Evolutionary conservation across 768 basidiomycete genomes (phyloP), one percentile per base, ranked within the genome.

Genomic region (Coprinellus aureogranulatus): DNA sequence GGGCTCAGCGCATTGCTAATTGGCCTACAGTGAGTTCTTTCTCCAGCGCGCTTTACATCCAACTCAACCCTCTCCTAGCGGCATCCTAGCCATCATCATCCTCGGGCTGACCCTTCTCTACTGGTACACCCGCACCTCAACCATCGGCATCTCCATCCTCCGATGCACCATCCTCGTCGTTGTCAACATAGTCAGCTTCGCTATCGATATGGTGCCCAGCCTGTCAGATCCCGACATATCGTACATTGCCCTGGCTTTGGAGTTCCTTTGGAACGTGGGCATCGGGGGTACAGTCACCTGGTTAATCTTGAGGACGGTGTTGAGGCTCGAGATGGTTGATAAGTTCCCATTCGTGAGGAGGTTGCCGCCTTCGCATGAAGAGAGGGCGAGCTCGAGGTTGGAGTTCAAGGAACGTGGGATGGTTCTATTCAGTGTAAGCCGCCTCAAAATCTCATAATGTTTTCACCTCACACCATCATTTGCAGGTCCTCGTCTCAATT

Each of bases 111-210:
- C 63, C 8, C 41, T 67, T 45, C 57, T 66, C 45, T 76, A 76
- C 53, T 76, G 74, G 73, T 74, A 64, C 52, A 69, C 70, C 1
- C 67, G 70, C 23, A 65, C 60, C 34, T 70, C 73, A 1, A 75
- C 70, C 0, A 66, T 66, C 12, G 68, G 68, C 3, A 68, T 77
- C 53, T 72, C 71, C 20, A 62, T 66, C 10, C 18, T 60, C 0
- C 70, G 70, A 16, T 16, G 16, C 18, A 67, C 60, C 2, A 26
- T 59, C 18, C 58, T 73, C 3, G 20, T 68, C 0, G 68, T 65
- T 14, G 27, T 57, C 4, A 56, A 60, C 39, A 46, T 55, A 1
- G 20, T 62, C 11, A 51, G 65, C 12, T 30, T 55, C 5, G 25
- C 31, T 2, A 4, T n/a, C 12, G 49, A 45, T 42, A 60, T 4